Percentiles rank a stretch among this genome's conserved stretches.
phyloP scores from a whole-genome alignment of 305 asterid species.

The Solanum hybrid region DNA sequence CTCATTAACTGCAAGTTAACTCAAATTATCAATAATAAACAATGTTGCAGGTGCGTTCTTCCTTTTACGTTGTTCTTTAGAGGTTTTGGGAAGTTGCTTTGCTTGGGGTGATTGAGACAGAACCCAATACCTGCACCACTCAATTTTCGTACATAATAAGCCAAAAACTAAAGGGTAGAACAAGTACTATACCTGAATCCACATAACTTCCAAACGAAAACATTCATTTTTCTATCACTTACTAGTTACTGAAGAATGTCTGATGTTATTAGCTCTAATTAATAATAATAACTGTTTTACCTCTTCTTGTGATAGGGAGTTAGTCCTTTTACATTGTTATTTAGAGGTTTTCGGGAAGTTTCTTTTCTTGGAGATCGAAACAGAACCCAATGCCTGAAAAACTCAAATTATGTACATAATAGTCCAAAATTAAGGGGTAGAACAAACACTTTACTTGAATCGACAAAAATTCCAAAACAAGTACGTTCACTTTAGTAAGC shows the following conservation, averaged over 20 bases:
- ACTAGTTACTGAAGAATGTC: not conserved
- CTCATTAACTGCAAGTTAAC: not conserved
- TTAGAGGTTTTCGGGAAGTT: constrained; percentile 8
- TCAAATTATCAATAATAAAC: not conserved
- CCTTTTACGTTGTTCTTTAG: constrained; percentile 13
- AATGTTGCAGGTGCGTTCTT: not conserved
- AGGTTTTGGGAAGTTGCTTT: not conserved
- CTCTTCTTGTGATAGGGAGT: constrained; percentile 9
- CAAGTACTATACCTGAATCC: not conserved
- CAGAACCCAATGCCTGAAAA: constrained; percentile 10
- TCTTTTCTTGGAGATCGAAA: constrained; percentile 2
- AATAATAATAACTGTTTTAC: not conserved
- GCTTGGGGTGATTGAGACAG: constrained; percentile 8
- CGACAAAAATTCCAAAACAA: not conserved
- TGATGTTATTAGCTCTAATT: not conserved
- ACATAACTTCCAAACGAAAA: not conserved
- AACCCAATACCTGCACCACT: constrained; percentile 5
- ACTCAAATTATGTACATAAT: not conserved
- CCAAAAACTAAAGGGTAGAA: not conserved
- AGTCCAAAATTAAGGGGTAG: not conserved
- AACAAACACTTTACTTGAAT: not conserved
- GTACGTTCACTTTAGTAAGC: not conserved
- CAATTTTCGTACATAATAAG: not conserved
- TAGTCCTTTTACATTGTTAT: constrained; percentile 8
- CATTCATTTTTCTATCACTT: not conserved